Base-by-base conservation (phyloP, 352 stramenopile genomes). In the Phytophthora europaea region DNA sequence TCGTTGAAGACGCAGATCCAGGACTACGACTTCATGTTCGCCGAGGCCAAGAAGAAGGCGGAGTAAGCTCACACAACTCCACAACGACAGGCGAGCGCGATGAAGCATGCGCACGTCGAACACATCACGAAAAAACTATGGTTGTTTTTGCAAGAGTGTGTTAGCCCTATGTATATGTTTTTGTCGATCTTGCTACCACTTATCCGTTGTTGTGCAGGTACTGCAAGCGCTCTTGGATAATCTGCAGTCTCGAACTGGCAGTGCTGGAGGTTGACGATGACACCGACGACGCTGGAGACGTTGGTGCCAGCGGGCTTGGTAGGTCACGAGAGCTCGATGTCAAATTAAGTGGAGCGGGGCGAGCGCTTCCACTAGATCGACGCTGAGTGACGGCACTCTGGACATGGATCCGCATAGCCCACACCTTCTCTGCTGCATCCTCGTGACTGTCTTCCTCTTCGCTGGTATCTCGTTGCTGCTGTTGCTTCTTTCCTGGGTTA, bases 1-100 rank as follows among this genome's bases (percentile, higher is more conserved):
- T 70, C 87, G 18, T 77, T 96, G 56, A 92, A 90, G 83, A 84
- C 50, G 51, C 89, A 96, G 71, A 87, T 96, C 55, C 87, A 96
- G 62, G 89, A 96, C 72, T 96, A 96, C 69, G 89, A 96, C 76
- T 96, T 96, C 62, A 96, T 96, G 89, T 96, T 96, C 78, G 81
- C 89, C 6, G 89, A 96, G 16, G 89, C 87, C 47, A 94, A 93
- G 80, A 96, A 96, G 79, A 96, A 96, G 62, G 88, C 87, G 2
- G 81, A 92, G 51, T 96, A 89, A 85, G 50, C 13, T 10, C 9
- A 54, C 13, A 22, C 7, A 43, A 53, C 20, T 63, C 55, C 15
- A 68, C 48, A 66, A 50, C 5, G 20, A 43, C 45, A 52, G 26
- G 22, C n/a, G 45, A 23, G 45, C 10, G 33, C 52, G 4, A 45